phyloP scores from a whole-genome alignment of 2,329 filamentous ascomycete species.

The Penicillium olsonii region DNA sequence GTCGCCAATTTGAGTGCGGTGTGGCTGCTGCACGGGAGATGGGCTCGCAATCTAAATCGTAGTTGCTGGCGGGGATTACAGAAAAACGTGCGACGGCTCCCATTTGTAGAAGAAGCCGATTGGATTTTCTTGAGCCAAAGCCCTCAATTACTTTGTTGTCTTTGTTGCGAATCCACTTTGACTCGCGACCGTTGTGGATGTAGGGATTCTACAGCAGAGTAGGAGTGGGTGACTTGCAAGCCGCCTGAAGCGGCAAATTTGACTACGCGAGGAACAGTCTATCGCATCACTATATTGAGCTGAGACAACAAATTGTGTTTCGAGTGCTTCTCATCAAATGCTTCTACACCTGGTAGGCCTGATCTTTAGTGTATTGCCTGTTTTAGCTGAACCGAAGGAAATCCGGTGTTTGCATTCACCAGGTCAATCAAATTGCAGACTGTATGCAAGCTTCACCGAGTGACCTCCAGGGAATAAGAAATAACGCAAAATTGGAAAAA shows the following conservation, averaged over 20 bases:
- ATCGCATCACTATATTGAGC: background rate
- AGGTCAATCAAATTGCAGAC: background rate
- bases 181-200: background rate
- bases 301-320: background rate
- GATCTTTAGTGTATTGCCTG: background rate
- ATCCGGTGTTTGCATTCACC: background rate
- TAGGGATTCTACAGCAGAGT: constrained; percentile 1
- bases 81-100: background rate
- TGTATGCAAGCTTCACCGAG: background rate
- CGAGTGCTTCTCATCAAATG: background rate
- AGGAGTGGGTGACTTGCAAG: background rate
- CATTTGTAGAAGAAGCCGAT: background rate
- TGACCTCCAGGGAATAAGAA: background rate
- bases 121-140: background rate
- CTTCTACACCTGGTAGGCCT: background rate
- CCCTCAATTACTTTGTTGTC: background rate
- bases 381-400: constrained; percentile 1
- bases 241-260: background rate
- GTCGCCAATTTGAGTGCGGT: too few relatives aligned
- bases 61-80: background rate
- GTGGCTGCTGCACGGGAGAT: background rate
- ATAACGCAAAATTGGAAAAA: background rate
- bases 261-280: background rate
- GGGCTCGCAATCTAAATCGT: background rate
- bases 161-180: background rate